These are phyloP conservation scores for Picocystis sp. DNA, from an alignment of 163 green algal species.

Conservation along the genomic window DNA sequence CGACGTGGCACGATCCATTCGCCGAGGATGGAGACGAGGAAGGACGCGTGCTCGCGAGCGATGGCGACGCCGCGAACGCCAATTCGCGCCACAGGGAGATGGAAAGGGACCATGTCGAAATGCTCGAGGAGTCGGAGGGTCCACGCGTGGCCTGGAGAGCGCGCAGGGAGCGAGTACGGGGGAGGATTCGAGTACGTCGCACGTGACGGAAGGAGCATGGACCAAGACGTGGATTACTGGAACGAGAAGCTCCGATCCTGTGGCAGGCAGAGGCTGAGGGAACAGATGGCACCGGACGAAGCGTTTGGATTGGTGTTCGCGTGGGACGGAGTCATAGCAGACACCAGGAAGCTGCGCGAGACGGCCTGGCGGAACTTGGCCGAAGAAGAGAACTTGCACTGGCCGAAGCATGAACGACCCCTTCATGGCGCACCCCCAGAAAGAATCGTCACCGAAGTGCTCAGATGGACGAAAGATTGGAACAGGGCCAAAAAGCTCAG, in stretches of 20 bases:
- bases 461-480: constrained; percentile 39
- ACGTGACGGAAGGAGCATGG: constrained; percentile 17
- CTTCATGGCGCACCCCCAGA: constrained; percentile 29
- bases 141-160: too few relatives aligned
- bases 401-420: constrained; percentile 19
- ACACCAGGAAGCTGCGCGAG: constrained; percentile 16
- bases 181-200: too few relatives aligned
- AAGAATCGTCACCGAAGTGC: constrained; percentile 38
- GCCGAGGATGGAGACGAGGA: too few relatives aligned
- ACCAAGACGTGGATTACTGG: constrained; percentile 54
- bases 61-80: too few relatives aligned
- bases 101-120: too few relatives aligned
- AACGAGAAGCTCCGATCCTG: constrained; percentile 49
- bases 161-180: too few relatives aligned
- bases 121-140: too few relatives aligned
- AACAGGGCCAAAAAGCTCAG: constrained; percentile 25
- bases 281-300: constrained; percentile 56
- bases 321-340: constrained; percentile 34
- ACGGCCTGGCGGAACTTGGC: constrained; percentile 38
- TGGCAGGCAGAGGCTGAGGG: constrained; percentile 41
- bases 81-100: too few relatives aligned
- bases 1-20: too few relatives aligned
- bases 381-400: constrained; percentile 24
- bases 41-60: too few relatives aligned
- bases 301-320: constrained; percentile 64